Conservation (phyloP, 208 protist genomes). For the Wallacemonas sp. region DNA sequence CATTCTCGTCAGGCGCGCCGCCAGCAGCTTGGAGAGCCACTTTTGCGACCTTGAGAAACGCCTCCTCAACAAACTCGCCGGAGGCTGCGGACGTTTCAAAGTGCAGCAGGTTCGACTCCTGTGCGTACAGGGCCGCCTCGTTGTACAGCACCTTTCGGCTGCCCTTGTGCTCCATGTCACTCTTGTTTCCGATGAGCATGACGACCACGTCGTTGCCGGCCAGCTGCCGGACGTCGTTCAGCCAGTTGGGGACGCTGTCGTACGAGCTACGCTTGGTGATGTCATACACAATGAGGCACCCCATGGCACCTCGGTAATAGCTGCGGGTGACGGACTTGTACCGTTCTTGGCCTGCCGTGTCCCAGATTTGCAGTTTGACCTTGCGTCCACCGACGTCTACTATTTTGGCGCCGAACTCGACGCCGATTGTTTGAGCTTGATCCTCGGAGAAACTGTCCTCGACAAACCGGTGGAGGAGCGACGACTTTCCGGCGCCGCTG, state of each 20-base stretch:
- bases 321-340: conserved; percentile 98
- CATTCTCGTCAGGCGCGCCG: conserved; percentile 12
- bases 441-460: conserved; percentile 95
- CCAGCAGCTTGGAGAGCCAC: conserved; percentile 28
- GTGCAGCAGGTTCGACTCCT: conserved; percentile 88
- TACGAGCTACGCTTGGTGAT: conserved; percentile 96
- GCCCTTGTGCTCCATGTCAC: conserved; percentile 80
- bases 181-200: conserved; percentile 95
- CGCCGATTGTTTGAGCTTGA: conserved; percentile 97
- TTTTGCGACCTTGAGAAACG: conserved; percentile 90
- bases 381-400: conserved; percentile 88
- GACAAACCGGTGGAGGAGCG: conserved; percentile 96
- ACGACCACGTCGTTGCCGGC: conserved; percentile 89
- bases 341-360: conserved; percentile 97
- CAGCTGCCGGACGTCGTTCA: conserved; percentile 94
- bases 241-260: conserved; percentile 96
- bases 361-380: conserved; percentile 98
- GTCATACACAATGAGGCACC: conserved; percentile 99
- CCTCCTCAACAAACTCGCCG: conserved; percentile 94
- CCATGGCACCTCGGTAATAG: conserved; percentile 97
- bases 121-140: conserved; percentile 93
- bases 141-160: conserved; percentile 92
- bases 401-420: conserved; percentile 98
- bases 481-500: conserved; percentile 95
- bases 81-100: conserved; percentile 92